Evolutionary conservation across 495 filamentous ascomycete species (phyloP).

Genomic region (Talaromyces stipitatus): DNA sequence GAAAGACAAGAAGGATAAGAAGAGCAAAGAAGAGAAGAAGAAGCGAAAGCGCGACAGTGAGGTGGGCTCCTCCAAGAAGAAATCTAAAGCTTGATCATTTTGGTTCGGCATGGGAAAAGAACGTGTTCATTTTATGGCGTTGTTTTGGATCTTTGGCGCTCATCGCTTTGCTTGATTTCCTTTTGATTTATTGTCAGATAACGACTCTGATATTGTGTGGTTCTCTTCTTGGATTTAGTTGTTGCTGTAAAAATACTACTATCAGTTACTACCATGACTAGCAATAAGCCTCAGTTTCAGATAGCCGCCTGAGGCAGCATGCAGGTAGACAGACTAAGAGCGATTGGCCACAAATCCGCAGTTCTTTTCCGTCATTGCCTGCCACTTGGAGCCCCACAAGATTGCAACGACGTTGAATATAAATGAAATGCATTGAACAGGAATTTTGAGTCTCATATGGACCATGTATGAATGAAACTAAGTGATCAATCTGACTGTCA

Average conservation of each 20-base stretch:
- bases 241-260: constrained; percentile 6
- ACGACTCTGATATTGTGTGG: not conserved
- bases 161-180: constrained; percentile 8
- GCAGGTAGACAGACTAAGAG: not conserved
- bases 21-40: constrained; percentile 44
- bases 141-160: constrained; percentile 21
- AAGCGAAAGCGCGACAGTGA: constrained; percentile 52
- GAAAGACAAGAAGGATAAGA: constrained; percentile 30
- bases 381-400: not conserved
- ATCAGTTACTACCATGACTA: not conserved
- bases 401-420: not conserved
- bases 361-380: not conserved
- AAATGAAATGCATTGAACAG: not conserved
- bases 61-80: constrained; percentile 41
- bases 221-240: not conserved
- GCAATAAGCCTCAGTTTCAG: not conserved
- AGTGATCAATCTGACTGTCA: not conserved
- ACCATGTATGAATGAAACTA: not conserved
- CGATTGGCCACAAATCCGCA: not conserved
- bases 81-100: constrained; percentile 38
- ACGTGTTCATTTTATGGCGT: constrained; percentile 35
- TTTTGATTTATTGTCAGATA: constrained; percentile 2
- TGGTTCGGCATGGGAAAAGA: constrained; percentile 26
- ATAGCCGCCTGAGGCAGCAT: not conserved
- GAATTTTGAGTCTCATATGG: not conserved